Conservation (phyloP, 1,139 yeast species). For the Candida tropicalis region DNA sequence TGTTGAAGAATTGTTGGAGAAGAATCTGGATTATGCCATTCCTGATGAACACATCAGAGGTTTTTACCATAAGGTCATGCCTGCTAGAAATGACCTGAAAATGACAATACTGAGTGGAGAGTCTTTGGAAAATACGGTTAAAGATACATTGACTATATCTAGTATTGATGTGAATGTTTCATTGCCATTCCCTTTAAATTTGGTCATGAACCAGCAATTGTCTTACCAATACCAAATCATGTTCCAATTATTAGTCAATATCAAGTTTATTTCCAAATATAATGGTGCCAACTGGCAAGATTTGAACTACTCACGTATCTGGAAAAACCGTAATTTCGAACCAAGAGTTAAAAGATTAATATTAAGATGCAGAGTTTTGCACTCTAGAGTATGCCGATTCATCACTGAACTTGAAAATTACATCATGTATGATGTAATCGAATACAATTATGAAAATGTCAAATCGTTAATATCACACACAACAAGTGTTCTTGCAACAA, state of each 20-base stretch:
- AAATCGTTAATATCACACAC: conserved; percentile 25
- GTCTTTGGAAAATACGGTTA: neutral
- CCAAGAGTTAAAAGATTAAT: conserved; percentile 57
- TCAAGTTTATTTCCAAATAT: conserved; percentile 62
- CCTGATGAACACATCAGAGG: conserved; percentile 26
- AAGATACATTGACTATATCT: conserved; percentile 26
- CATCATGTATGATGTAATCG: conserved; percentile 63
- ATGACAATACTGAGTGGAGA: conserved; percentile 1
- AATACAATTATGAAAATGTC: conserved; percentile 53
- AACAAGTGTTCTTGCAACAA: conserved; percentile 15
- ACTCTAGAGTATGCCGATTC: conserved; percentile 64
- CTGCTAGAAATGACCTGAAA: conserved; percentile 1
- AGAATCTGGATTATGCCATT: conserved; percentile 57
- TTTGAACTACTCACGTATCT: conserved; percentile 63
- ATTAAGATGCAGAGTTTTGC: conserved; percentile 55
- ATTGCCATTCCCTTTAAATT: conserved; percentile 85
- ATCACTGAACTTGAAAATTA: conserved; percentile 58
- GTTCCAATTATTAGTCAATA: conserved; percentile 68
- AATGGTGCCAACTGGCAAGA: conserved; percentile 76
- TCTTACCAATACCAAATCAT: conserved; percentile 79
- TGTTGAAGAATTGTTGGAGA: conserved; percentile 64
- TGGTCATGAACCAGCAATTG: conserved; percentile 70
- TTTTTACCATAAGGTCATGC: conserved; percentile 2
- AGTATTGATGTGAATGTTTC: conserved; percentile 64
- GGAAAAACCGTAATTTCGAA: conserved; percentile 56